phyloP scores from a whole-genome alignment of 139 green algal genomes.

The Deuterostichococcus epilithicus region DNA sequence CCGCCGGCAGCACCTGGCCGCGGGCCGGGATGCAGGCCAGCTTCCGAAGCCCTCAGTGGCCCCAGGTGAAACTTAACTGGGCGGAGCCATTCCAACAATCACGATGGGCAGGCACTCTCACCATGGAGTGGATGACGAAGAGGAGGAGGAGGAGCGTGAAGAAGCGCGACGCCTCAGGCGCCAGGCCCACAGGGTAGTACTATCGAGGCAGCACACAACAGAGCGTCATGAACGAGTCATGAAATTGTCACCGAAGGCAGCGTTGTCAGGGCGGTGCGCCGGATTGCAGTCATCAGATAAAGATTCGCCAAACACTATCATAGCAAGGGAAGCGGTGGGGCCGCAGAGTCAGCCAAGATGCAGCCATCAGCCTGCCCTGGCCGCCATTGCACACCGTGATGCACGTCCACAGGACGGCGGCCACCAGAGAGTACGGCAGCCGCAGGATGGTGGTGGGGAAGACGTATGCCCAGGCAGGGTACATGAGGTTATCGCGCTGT shows the following conservation, averaged over 20 bases:
- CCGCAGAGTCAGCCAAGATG: too few relatives aligned
- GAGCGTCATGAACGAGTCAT: too few relatives aligned
- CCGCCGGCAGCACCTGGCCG: neutral
- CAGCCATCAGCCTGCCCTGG: too few relatives aligned
- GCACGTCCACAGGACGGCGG: constrained; percentile 26
- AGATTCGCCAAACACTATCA: too few relatives aligned
- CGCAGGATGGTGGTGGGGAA: constrained; percentile 40
- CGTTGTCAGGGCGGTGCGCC: too few relatives aligned
- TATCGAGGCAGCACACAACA: too few relatives aligned
- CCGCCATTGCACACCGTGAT: constrained; percentile 1
- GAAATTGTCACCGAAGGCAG: too few relatives aligned
- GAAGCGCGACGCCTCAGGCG: constrained; percentile 5
- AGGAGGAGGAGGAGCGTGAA: constrained; percentile 27
- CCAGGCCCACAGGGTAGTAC: neutral
- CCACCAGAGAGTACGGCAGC: constrained; percentile 32
- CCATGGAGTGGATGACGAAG: constrained; percentile 26
- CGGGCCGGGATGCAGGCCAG: neutral
- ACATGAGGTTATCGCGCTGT: constrained; percentile 46
- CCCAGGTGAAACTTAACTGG: neutral
- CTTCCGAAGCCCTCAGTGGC: neutral
- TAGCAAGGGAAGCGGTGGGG: too few relatives aligned
- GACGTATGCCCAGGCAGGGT: constrained; percentile 44
- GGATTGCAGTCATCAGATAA: too few relatives aligned
- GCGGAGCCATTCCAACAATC: constrained; percentile 1
- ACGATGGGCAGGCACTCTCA: constrained; percentile 7